Evolutionary conservation across 2,329 filamentous ascomycete species (phyloP), one percentile per base, ranked within the genome.

Genomic region (Botrytis byssoidea): DNA sequence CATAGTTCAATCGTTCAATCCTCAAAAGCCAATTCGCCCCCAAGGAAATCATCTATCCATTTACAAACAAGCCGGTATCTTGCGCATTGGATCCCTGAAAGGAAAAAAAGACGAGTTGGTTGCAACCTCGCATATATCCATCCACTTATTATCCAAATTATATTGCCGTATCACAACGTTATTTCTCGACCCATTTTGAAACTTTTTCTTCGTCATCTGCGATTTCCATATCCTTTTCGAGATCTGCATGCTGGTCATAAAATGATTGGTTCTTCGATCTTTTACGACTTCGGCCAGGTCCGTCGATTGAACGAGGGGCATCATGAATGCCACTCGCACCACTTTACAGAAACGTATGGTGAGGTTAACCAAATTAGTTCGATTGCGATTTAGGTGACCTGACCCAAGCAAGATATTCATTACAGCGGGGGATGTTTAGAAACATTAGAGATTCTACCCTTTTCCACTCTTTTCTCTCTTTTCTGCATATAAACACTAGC

Each of bases 121-220:
- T 63, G 60, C 60, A 29, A 42, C 60, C 60, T 63, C 60, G 60
- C 60, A 42, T 40, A 40, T 10, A 42, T 42, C 35, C 60, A 63
- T 63, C 60, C 60, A 63, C 60, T 25, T 16, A 63, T 63, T 42
- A 63, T 63, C 60, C 60, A 63, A 63, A 63, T 63, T 63, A 63
- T 22, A n/a, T 40, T 63, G 32, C 35, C 35, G 60, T 42, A 40
- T 40, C 60, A 63, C 60, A 40, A 42, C 35, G 37, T 63, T 40
- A 40, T 63, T 63, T 35, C 60, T 40, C 35, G 60, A 63, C 60
- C 60, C 60, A 63, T 63, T 35, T 63, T 35, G 35, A 40, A 63
- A 40, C 32, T n/a, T 40, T 40, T 40, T n/a, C 32, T 61, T 40
- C 60, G 22, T 63, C 60, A 63, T 63, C 60, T 63, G 60, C 35